Evolutionary conservation across 2,329 filamentous ascomycete genomes (phyloP).

Genomic region (Chalara sp.): DNA sequence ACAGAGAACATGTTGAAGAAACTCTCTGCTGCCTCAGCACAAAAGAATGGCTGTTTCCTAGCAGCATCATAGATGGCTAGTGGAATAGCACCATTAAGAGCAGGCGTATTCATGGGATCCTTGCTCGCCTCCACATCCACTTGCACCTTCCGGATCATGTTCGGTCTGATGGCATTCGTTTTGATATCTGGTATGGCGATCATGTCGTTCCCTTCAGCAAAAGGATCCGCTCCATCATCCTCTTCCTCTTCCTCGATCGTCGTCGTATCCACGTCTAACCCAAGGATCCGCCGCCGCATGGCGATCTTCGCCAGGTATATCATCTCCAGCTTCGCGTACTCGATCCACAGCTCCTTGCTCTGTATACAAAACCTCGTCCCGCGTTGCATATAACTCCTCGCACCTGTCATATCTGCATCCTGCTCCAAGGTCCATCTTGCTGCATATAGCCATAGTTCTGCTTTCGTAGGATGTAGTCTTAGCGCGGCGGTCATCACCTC

Average conservation of each 20-base stretch:
- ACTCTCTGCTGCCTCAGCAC: constrained; percentile 56
- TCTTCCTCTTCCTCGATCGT: constrained; percentile 36
- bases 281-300: constrained; percentile 61
- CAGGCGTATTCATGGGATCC: constrained; percentile 55
- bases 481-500: constrained; percentile 61
- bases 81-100: constrained; percentile 87
- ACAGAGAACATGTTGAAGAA: constrained; percentile 76
- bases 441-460: constrained; percentile 77
- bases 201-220: constrained; percentile 35
- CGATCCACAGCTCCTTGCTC: constrained; percentile 71
- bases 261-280: constrained; percentile 45
- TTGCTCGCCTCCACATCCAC: constrained; percentile 36
- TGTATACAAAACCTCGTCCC: constrained; percentile 83
- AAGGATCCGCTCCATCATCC: constrained; percentile 38
- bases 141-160: constrained; percentile 43
- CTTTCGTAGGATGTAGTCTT: constrained; percentile 77
- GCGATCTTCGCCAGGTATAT: constrained; percentile 82
- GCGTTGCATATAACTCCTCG: constrained; percentile 79
- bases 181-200: constrained; percentile 51
- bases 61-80: constrained; percentile 86
- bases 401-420: constrained; percentile 80
- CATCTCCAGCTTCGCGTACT: constrained; percentile 89
- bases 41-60: constrained; percentile 68
- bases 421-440: constrained; percentile 72
- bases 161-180: constrained; percentile 36